Base-by-base conservation (phyloP, 495 filamentous ascomycete genomes). In the Penicillium subrubescens region DNA sequence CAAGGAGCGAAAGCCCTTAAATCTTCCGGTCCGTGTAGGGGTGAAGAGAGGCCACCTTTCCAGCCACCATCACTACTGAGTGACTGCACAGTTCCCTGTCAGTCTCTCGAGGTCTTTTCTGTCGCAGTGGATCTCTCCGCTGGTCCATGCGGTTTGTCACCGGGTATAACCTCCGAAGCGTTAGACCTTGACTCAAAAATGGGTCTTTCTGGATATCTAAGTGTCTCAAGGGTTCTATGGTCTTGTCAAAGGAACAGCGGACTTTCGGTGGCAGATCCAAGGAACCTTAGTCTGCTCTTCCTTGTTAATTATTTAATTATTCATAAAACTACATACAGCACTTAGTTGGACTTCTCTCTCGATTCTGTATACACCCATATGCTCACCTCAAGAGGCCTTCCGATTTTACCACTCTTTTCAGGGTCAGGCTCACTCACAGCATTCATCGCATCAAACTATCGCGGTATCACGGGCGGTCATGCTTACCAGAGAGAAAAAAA, bases 71-170 rank as follows among this genome's bases (percentile, higher is more conserved):
- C 19, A n/a, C 6, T 23, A 46, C 31, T 33, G 31, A 33, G 5
- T 33, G 31, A 27, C 25, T 27, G 25, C 7, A 14, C 23, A 51
- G 17, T 37, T 19, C 29, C 50, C 35, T 55, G 34, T 34, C 34
- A 35, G 29, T 27, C 60, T 39, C 39, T 23, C 17, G 41, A 61
- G n/a, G 19, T 29, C 31, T 14, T 39, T 29, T 46, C 52, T 55
- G 51, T 31, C 48, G 48, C 37, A 34, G 61, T 62, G 54, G 44
- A 66, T 29, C 37, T 52, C 4, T 44, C 54, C 44, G 23, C 14
- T 55, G 60, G 60, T 19, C 64, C 31, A 39, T 53, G 64, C 60
- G 59, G 59, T 59, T 59, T 54, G 44, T 41, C 64, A 39, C 25
- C 48, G 25, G 53, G 43, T 50, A 29, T 50, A 63, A 50, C 53